Evolutionary conservation across 805 yeast species (phyloP).

Genomic region (Candida piceae): DNA sequence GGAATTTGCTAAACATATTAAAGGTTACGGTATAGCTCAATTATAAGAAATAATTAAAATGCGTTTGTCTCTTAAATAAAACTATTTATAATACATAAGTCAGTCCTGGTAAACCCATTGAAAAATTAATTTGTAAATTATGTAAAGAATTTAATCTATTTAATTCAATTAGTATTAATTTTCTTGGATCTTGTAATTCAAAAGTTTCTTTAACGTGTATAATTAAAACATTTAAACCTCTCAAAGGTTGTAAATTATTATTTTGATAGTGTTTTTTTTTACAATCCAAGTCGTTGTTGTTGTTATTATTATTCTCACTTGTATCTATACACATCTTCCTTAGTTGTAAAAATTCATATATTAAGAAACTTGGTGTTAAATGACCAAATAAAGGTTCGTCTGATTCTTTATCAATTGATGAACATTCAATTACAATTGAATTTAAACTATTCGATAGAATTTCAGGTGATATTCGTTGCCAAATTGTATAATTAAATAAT

Average conservation of each 20-base stretch:
- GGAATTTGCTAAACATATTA: slow-evolving; percentile 84
- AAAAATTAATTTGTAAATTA: slow-evolving; percentile 41
- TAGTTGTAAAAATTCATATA: slow-evolving; percentile 46
- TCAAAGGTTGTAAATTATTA: slow-evolving; percentile 30
- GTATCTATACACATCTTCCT: slow-evolving; percentile 19
- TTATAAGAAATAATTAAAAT: slow-evolving; percentile 9
- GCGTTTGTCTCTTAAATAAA: not conserved
- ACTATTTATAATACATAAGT: slow-evolving; percentile 34
- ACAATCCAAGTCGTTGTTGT: too few relatives aligned
- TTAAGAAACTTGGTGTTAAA: slow-evolving; percentile 60
- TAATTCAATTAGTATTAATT: slow-evolving; percentile 27
- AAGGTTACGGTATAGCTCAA: slow-evolving; percentile 70
- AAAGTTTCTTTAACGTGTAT: slow-evolving; percentile 48
- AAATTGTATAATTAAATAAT: slow-evolving; percentile 38
- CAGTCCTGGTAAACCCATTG: slow-evolving; percentile 53
- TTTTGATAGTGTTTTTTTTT: too few relatives aligned
- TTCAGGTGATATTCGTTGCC: slow-evolving; percentile 51
- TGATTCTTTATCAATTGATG: slow-evolving; percentile 44
- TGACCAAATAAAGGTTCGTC: slow-evolving; percentile 69
- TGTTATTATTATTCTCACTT: too few relatives aligned
- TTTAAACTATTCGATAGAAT: slow-evolving; percentile 38
- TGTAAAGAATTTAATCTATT: slow-evolving; percentile 27
- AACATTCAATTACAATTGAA: slow-evolving; percentile 74
- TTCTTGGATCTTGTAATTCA: slow-evolving; percentile 49
- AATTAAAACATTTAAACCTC: slow-evolving; percentile 43